These are phyloP conservation scores for Theileria sp. DNA, from an alignment of 169 alveolate genomes.

Conservation along the genomic window DNA sequence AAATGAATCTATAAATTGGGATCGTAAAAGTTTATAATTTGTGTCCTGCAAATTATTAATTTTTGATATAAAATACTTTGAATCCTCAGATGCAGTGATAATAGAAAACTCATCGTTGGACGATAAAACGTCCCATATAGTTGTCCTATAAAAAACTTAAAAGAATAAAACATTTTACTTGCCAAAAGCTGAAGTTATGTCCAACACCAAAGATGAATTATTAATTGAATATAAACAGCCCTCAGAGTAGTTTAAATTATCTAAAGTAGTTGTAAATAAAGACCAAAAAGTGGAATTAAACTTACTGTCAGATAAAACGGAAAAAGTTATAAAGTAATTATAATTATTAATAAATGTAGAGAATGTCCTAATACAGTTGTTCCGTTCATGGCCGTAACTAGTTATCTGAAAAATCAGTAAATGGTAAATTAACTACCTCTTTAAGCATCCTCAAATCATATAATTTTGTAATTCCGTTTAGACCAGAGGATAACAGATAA, in stretches of 20 bases:
- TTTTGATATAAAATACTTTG: conserved; percentile 4
- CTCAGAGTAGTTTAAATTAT: conserved; percentile 18
- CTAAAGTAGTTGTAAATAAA: not conserved
- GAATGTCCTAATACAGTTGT: conserved; percentile 31
- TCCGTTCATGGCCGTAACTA: conserved; percentile 31
- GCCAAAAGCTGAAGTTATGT: conserved; percentile 20
- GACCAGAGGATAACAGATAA: conserved; percentile 70
- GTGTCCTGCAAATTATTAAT: not conserved
- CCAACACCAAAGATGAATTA: conserved; percentile 25
- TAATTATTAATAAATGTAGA: conserved; percentile 24
- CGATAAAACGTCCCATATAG: conserved; percentile 32
- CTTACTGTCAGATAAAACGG: conserved; percentile 30
- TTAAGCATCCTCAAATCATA: conserved; percentile 68
- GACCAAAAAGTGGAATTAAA: not conserved
- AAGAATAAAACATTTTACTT: not conserved
- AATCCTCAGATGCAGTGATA: conserved; percentile 28
- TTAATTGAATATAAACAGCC: conserved; percentile 23
- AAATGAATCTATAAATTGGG: not conserved
- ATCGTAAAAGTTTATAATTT: conserved; percentile 29
- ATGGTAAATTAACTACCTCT: conserved; percentile 34
- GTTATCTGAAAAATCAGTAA: conserved; percentile 2
- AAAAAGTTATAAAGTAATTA: conserved; percentile 29
- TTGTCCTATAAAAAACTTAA: conserved; percentile 1
- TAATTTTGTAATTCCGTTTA: conserved; percentile 72
- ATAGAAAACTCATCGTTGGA: conserved; percentile 29